Conservation (phyloP, 2,329 filamentous ascomycete species). For the Fusarium oxysporum region DNA sequence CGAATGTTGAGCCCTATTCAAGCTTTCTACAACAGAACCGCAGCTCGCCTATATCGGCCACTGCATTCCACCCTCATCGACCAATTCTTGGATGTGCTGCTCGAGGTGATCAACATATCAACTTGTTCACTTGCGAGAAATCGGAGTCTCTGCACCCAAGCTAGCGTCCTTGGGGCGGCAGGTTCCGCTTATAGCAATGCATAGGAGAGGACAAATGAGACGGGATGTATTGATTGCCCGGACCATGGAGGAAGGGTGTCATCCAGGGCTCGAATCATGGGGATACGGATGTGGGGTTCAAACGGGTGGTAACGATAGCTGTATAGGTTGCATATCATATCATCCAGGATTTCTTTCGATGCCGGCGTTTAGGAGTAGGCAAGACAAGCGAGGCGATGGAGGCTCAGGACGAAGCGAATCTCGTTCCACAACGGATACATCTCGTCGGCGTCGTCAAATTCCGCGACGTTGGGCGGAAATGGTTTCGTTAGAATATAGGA, state of each 20-base stretch:
- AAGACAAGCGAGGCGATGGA: constrained; percentile 35
- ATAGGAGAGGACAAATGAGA: background rate
- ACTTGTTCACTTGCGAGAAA: constrained; percentile 81
- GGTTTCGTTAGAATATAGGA: constrained; percentile 25
- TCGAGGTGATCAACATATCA: constrained; percentile 88
- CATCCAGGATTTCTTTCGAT: constrained; percentile 37
- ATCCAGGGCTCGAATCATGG: background rate
- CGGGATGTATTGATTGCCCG: constrained; percentile 11
- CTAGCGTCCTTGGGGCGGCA: constrained; percentile 43
- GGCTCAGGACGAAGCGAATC: constrained; percentile 14
- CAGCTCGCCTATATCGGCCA: constrained; percentile 84
- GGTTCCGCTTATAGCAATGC: constrained; percentile 30
- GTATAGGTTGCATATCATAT: constrained; percentile 44
- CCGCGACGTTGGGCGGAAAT: background rate
- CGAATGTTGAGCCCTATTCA: constrained; percentile 88
- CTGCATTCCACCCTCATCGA: constrained; percentile 94
- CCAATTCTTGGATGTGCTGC: constrained; percentile 91
- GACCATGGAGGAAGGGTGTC: background rate
- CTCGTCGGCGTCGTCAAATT: constrained; percentile 12
- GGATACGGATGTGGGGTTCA: constrained; percentile 22
- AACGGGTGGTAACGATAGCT: constrained; percentile 25
- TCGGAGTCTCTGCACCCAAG: constrained; percentile 50
- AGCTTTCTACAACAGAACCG: constrained; percentile 87
- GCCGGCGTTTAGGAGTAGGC: constrained; percentile 39
- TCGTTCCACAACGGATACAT: constrained; percentile 22